Evolutionary conservation across 345 rosid genomes (phyloP), one percentile per base, ranked within the genome.

Genomic region (Murraya paniculata): DNA sequence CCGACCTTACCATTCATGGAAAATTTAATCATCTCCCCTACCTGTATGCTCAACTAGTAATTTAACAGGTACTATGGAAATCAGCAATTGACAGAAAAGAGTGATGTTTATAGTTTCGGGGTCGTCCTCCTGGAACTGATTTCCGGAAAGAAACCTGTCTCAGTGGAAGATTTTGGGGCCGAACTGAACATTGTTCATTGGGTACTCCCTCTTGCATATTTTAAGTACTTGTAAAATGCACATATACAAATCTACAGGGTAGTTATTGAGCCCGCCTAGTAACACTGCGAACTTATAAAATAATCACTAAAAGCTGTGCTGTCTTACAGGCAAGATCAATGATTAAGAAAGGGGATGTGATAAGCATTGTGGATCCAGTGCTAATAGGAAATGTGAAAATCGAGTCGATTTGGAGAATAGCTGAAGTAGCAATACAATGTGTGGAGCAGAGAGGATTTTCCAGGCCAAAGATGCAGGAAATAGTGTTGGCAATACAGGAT

Each of bases 61-160:
- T 78, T 36, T 56, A 48, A 58, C 90, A 96, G 99, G 93, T 94
- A 93, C 72, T 91, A 94, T 77, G 99, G 90, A 38, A 91, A 85
- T 78, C 98, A 94, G 75, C 98, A 94, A 72, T 83, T 97, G 82
- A 97, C 98, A 0, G 94, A 94, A 79, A 97, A 94, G 82, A 97
- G 99, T 39, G 99, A 97, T 79, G 99, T 97, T 35, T 97, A 97
- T 75, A 91, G 99, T 78, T 97, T 97, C 31, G 99, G 99, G 7
- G 98, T 97, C 35, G 99, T 94, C 83, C 99, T 97, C 73, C 85
- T 94, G 55, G 99, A 97, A 72, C 83, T 94, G 68, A 88, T 97
- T 73, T 97, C 99, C 0, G 98, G 99, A 74, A 91, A 84, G 81
- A 97, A 93, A 70, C 98, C 99, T 0, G 89, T 97, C 57, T 96